A percentile compares a stretch with the other conserved stretches of the same genome.
Evolutionary conservation across 768 basidiomycete genomes (phyloP).

Genomic region (Mrakia hoshinonis): DNA sequence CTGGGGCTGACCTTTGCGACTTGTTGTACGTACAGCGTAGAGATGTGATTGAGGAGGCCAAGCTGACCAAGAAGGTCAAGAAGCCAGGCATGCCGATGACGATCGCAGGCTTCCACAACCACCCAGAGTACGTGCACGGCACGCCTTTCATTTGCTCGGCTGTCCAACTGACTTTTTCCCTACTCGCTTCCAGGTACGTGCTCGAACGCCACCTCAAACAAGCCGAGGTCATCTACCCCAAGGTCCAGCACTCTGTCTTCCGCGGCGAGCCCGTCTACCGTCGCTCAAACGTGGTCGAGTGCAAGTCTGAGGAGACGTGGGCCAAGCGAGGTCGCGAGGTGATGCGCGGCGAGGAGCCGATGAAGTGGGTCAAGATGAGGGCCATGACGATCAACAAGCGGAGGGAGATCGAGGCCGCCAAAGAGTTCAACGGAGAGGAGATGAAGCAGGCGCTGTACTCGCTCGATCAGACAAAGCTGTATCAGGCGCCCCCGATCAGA

Average conservation of each 20-base stretch:
- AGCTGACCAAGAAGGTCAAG: slow-evolving; percentile 61
- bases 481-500: slow-evolving; percentile 66
- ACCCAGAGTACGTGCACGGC: slow-evolving; percentile 59
- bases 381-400: slow-evolving; percentile 69
- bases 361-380: slow-evolving; percentile 81
- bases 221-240: slow-evolving; percentile 73
- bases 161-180: not conserved
- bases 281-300: slow-evolving; percentile 67
- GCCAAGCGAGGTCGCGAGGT: slow-evolving; percentile 74
- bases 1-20: not conserved
- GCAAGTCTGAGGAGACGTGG: slow-evolving; percentile 92
- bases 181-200: slow-evolving; percentile 54
- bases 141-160: not conserved
- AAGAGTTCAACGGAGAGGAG: slow-evolving; percentile 46
- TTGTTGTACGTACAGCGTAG: slow-evolving; percentile 54
- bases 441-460: slow-evolving; percentile 83
- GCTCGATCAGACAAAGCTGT: slow-evolving; percentile 71
- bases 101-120: slow-evolving; percentile 86
- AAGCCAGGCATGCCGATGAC: slow-evolving; percentile 84
- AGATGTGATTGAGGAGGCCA: slow-evolving; percentile 87
- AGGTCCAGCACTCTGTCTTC: slow-evolving; percentile 64
- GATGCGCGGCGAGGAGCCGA: slow-evolving; percentile 64
- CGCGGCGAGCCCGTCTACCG: slow-evolving; percentile 87
- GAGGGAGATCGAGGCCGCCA: slow-evolving; percentile 59
- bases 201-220: slow-evolving; percentile 78